These are phyloP conservation scores for Mitragyna speciosa DNA, from an alignment of 257 asterid genomes.

Conservation along the genomic window DNA sequence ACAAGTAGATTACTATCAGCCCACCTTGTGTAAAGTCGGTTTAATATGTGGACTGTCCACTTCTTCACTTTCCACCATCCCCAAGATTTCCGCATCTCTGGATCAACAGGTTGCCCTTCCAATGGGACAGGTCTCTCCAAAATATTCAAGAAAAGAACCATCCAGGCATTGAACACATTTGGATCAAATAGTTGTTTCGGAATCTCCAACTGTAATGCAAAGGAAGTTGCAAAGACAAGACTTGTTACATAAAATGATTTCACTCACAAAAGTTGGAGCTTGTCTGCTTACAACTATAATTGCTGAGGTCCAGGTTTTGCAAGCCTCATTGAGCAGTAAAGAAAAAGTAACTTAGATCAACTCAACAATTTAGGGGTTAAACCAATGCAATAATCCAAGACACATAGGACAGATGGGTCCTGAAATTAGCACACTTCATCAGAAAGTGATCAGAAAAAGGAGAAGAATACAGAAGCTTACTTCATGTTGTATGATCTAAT, in stretches of 20 bases:
- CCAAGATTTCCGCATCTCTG: constrained; percentile 89
- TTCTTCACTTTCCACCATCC: constrained; percentile 99
- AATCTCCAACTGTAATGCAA: constrained; percentile 73
- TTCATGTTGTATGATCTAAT: not conserved
- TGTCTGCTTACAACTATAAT: not conserved
- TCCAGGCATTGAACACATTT: constrained; percentile 90
- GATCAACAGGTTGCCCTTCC: constrained; percentile 93
- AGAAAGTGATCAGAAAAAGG: not conserved
- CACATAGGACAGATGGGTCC: not conserved
- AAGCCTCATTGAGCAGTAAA: not conserved
- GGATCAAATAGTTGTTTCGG: constrained; percentile 92
- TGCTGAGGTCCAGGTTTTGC: not conserved
- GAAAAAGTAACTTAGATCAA: not conserved
- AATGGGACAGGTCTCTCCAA: constrained; percentile 91
- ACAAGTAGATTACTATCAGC: constrained; percentile 18
- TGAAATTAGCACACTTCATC: not conserved
- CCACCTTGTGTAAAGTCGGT: constrained; percentile 91
- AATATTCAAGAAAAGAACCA: constrained; percentile 82
- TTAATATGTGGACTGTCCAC: constrained; percentile 92
- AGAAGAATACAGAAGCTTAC: not conserved
- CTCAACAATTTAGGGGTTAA: not conserved
- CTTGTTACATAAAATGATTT: not conserved
- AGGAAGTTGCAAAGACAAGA: constrained; percentile 11
- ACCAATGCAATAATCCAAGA: not conserved
- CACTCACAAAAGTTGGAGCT: not conserved